Base-by-base conservation (phyloP, 257 asterid species). In the Capsicum pubescens region DNA sequence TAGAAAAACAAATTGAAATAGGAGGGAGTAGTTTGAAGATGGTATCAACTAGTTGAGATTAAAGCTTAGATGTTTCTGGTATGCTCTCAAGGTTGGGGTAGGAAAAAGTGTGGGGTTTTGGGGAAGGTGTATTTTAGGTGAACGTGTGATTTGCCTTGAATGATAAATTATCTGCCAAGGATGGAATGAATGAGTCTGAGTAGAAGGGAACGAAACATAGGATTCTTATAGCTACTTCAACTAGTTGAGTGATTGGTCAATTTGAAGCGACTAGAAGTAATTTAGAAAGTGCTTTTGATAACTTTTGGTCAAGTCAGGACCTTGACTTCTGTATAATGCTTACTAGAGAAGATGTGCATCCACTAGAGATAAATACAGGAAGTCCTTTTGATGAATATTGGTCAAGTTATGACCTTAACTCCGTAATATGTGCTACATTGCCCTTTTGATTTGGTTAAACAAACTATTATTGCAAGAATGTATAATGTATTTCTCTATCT, bases 281-380 rank as follows among this genome's bases (percentile, higher is more conserved):
- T 26, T 71, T 44, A 26, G 48, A 63, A 76, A 54, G 26, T 76
- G 64, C 61, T 76, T 54, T 76, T 76, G 81, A 54, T 76, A 15
- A 76, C 8, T 54, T 15, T 54, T 52, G 48, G 48, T 54, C 48
- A 76, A 76, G 26, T 26, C 59, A 76, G 81, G 26, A 52, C 81
- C 19, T 76, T 52, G 14, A 26, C 26, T 14, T 76, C 48, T 48
- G 26, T 8, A 52, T 12, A 76, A 32, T 14, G 9, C 26, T 76
- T 76, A 26, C 48, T 32, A 76, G 26, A 14, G 48, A 54, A 76
- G 61, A 76, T 52, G 81, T 52, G 81, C 48, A 52, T 52, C 46
- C 0, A 76, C 81, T 32, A 14, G 63, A 54, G 81, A 76, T 76
- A 26, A 44, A 32, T 26, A 26, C 26, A 32, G 13, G 48, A 54